phyloP scores from a whole-genome alignment of 140 eudicot species.

The Stevia rebaudiana region DNA sequence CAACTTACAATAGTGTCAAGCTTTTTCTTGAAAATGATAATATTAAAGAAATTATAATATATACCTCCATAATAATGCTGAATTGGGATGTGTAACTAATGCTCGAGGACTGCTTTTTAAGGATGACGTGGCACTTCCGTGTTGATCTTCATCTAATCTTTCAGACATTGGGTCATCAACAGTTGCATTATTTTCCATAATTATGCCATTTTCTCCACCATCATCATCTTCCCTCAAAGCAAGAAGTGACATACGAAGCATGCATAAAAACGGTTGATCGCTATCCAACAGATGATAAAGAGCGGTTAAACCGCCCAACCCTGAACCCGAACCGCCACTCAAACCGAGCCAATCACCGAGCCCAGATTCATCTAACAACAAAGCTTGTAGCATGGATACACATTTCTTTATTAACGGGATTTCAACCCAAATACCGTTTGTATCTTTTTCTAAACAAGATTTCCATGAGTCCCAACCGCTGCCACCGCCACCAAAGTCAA shows the following conservation, averaged over 20 bases:
- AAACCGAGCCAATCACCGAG: conserved; percentile 84
- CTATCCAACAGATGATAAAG: conserved; percentile 87
- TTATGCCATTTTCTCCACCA: conserved; percentile 40
- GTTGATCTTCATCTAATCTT: conserved; percentile 32
- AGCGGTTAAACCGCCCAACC: conserved; percentile 80
- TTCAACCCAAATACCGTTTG: conserved; percentile 77
- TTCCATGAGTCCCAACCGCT: conserved; percentile 95
- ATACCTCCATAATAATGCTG: conserved; percentile 91
- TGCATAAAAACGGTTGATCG: conserved; percentile 90
- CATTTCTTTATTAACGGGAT: conserved; percentile 78
- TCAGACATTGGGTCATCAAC: conserved; percentile 40
- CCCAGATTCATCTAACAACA: conserved; percentile 81
- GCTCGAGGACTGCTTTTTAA: conserved; percentile 39
- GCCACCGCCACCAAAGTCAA: conserved; percentile 84
- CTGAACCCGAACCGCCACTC: conserved; percentile 72
- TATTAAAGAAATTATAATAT: background rate
- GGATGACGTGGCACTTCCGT: conserved; percentile 33
- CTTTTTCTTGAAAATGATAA: background rate
- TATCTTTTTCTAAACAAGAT: conserved; percentile 76
- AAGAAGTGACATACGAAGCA: conserved; percentile 92
- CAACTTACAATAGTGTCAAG: background rate
- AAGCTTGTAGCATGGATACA: conserved; percentile 25
- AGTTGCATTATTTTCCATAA: conserved; percentile 39
- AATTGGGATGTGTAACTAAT: conserved; percentile 51
- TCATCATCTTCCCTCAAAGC: conserved; percentile 87